A percentile compares a stretch with the other conserved stretches of the same genome.
These are phyloP conservation scores for Wilcoxina mikolae DNA, from an alignment of 495 filamentous ascomycete species.

Conservation along the genomic window DNA sequence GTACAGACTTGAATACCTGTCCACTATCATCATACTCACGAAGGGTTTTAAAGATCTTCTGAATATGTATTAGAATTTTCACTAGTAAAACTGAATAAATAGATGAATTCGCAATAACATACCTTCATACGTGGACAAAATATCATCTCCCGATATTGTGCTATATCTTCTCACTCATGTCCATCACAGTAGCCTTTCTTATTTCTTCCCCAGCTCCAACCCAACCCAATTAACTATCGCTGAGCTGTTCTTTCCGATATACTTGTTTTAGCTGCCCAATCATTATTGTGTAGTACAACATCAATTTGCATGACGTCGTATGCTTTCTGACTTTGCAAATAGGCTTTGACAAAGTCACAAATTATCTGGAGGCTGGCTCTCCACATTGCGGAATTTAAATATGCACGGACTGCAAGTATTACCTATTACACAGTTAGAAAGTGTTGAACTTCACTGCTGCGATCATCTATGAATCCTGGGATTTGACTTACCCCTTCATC, in stretches of 20 bases:
- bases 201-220: neutral
- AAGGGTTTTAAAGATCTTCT: neutral
- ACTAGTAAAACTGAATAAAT: neutral
- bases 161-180: neutral
- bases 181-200: neutral
- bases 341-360: neutral
- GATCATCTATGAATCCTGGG: too few relatives aligned
- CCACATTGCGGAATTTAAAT: neutral
- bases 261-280: neutral
- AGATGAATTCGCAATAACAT: neutral
- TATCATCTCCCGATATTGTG: neutral
- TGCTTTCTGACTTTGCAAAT: neutral
- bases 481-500: too few relatives aligned
- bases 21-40: neutral
- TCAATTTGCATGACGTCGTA: neutral
- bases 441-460: too few relatives aligned
- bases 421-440: too few relatives aligned
- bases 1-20: neutral
- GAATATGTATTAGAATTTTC: neutral
- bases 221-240: neutral
- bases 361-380: neutral
- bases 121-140: neutral
- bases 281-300: neutral
- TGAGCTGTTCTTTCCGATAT: neutral
- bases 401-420: neutral